Evolutionary conservation across 139 green algal species (phyloP).

Genomic region (Chlorella sp.): DNA sequence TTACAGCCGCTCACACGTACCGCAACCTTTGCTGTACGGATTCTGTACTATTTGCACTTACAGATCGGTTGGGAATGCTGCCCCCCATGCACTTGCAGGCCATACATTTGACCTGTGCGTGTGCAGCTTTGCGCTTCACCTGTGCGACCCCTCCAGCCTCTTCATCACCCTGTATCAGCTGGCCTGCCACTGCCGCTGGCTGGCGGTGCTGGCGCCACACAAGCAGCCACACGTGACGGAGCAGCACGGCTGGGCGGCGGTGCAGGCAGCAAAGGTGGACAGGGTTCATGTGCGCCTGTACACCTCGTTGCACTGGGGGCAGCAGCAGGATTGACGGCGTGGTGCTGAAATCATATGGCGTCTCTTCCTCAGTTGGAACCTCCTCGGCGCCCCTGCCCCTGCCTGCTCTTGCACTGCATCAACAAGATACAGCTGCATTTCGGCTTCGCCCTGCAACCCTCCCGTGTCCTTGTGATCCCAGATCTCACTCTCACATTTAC

Average conservation of each 20-base stretch:
- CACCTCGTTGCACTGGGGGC: not conserved
- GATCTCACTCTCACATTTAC: too few relatives aligned
- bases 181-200: conserved; percentile 23
- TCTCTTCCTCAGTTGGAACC: too few relatives aligned
- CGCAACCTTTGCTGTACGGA: too few relatives aligned
- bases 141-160: conserved; percentile 1
- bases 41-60: too few relatives aligned
- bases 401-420: too few relatives aligned
- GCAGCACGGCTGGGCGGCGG: conserved; percentile 23
- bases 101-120: conserved; percentile 7
- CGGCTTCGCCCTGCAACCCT: too few relatives aligned
- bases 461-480: too few relatives aligned
- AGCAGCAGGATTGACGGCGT: not conserved
- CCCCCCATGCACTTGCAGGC: not conserved
- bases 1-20: too few relatives aligned
- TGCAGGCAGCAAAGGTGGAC: not conserved
- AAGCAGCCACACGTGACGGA: conserved; percentile 2
- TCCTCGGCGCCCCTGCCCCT: too few relatives aligned
- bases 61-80: too few relatives aligned
- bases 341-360: too few relatives aligned
- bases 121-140: conserved; percentile 27
- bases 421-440: too few relatives aligned
- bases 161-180: conserved; percentile 27
- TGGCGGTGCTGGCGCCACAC: conserved; percentile 10
- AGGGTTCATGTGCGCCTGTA: conserved; percentile 9